Conservation (phyloP, 805 yeast species). For the Pichia deserticola region DNA sequence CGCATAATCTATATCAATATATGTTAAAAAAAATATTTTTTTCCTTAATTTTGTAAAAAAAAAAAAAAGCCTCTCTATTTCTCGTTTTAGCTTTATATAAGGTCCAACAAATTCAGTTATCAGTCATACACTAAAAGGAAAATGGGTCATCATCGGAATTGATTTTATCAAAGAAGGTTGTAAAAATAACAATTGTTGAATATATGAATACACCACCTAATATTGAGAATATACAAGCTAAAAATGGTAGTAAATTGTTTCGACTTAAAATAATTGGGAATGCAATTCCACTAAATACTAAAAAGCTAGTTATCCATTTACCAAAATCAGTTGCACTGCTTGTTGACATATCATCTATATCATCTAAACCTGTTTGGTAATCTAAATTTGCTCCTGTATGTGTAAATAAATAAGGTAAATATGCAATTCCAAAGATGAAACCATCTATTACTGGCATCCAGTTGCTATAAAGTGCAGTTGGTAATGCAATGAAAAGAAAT, state of each 20-base stretch:
- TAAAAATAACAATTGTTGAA: conserved; percentile 75
- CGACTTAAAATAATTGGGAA: conserved; percentile 76
- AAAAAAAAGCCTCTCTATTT: too few species aligned
- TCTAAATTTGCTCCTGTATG: conserved; percentile 32
- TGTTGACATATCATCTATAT: conserved; percentile 47
- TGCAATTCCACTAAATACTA: conserved; percentile 66
- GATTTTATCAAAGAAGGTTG: conserved; percentile 64
- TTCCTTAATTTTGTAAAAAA: too few species aligned
- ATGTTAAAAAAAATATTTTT: too few species aligned
- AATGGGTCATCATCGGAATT: conserved; percentile 30
- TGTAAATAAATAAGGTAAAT: conserved; percentile 60
- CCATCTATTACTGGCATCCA: conserved; percentile 83
- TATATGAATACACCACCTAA: conserved; percentile 81
- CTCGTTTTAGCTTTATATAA: too few species aligned
- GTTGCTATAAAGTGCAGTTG: conserved; percentile 81
- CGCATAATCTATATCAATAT: too few species aligned
- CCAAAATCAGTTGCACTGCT: conserved; percentile 66
- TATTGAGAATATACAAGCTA: conserved; percentile 72
- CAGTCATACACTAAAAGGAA: background rate
- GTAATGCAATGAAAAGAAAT: conserved; percentile 76
- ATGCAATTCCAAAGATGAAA: conserved; percentile 58
- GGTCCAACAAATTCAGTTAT: too few species aligned
- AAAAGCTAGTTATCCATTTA: conserved; percentile 67
- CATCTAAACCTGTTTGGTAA: conserved; percentile 38
- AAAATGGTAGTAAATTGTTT: conserved; percentile 56